phyloP scores from a whole-genome alignment of 2,329 filamentous ascomycete species.

The Alternaria solani region DNA sequence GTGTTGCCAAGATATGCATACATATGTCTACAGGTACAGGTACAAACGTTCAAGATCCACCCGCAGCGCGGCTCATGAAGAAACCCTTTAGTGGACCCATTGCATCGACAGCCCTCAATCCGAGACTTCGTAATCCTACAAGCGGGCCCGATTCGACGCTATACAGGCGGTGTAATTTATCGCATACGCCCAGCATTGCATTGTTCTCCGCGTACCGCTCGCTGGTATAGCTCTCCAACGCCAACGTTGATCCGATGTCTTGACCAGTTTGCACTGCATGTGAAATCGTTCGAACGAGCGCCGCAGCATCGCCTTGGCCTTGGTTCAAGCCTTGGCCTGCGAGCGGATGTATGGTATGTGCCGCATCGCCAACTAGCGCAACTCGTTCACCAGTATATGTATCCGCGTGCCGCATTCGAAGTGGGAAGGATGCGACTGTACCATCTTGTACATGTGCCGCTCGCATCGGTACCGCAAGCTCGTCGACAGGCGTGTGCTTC shows the following conservation, averaged over 20 bases:
- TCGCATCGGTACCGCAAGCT: slow-evolving; percentile 65
- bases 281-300: slow-evolving; percentile 76
- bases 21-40: slow-evolving; percentile 20
- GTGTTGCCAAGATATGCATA: slow-evolving; percentile 12
- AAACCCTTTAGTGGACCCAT: slow-evolving; percentile 80
- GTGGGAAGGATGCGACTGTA: slow-evolving; percentile 86
- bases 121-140: slow-evolving; percentile 79
- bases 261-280: slow-evolving; percentile 82
- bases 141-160: slow-evolving; percentile 80
- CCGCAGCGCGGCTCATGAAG: slow-evolving; percentile 76
- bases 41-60: slow-evolving; percentile 32
- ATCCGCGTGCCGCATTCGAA: slow-evolving; percentile 91
- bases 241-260: slow-evolving; percentile 81
- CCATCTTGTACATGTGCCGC: slow-evolving; percentile 77
- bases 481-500: slow-evolving; percentile 68
- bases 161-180: slow-evolving; percentile 93
- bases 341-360: slow-evolving; percentile 93
- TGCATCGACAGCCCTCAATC: slow-evolving; percentile 77
- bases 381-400: slow-evolving; percentile 91
- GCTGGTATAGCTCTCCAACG: slow-evolving; percentile 80
- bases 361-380: slow-evolving; percentile 91
- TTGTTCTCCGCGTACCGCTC: slow-evolving; percentile 85
- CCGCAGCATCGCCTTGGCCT: slow-evolving; percentile 86
- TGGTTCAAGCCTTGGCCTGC: slow-evolving; percentile 95
- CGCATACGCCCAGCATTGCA: slow-evolving; percentile 77